Evolutionary conservation across 78 protist genomes (phyloP).

Genomic region (Planoprotostelium fungivorum): DNA sequence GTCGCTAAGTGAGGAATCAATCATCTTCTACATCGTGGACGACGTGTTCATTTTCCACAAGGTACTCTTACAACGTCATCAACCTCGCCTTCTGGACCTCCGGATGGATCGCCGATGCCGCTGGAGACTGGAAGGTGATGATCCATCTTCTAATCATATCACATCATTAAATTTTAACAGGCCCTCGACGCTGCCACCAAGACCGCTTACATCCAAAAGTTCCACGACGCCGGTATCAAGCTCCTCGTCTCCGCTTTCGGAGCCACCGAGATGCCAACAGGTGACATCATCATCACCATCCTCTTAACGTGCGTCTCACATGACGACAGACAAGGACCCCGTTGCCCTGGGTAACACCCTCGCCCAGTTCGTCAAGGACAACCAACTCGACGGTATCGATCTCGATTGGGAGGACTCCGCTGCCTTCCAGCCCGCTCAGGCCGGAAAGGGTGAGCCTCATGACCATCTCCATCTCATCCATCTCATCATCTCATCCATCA

Average conservation of each 20-base stretch:
- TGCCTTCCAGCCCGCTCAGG: slow-evolving; percentile 1
- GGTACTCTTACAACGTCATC: neutral
- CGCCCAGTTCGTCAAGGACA: slow-evolving; percentile 1
- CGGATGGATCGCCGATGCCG: neutral
- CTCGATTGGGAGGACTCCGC: slow-evolving; percentile 3
- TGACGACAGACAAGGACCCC: slow-evolving; percentile 5
- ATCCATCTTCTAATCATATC: too few species aligned
- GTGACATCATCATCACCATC: too few species aligned
- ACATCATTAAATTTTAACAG: too few species aligned
- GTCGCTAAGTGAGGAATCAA: too few species aligned
- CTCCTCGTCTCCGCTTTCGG: slow-evolving; percentile 6
- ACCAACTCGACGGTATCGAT: slow-evolving; percentile 5
- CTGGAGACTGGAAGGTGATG: neutral
- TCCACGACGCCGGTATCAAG: neutral
- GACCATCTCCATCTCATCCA: too few species aligned
- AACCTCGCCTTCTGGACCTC: slow-evolving; percentile 7
- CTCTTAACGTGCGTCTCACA: neutral
- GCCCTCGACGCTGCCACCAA: too few species aligned
- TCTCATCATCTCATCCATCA: neutral
- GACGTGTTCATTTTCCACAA: too few species aligned
- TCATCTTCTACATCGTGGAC: too few species aligned
- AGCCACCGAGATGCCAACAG: slow-evolving; percentile 5
- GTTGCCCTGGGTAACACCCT: neutral
- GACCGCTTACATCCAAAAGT: neutral
- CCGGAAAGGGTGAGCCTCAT: neutral